A percentile compares a stretch with the other conserved stretches of the same genome.
Conservation (phyloP, 805 yeast species). For the Saturnispora halmiae region DNA sequence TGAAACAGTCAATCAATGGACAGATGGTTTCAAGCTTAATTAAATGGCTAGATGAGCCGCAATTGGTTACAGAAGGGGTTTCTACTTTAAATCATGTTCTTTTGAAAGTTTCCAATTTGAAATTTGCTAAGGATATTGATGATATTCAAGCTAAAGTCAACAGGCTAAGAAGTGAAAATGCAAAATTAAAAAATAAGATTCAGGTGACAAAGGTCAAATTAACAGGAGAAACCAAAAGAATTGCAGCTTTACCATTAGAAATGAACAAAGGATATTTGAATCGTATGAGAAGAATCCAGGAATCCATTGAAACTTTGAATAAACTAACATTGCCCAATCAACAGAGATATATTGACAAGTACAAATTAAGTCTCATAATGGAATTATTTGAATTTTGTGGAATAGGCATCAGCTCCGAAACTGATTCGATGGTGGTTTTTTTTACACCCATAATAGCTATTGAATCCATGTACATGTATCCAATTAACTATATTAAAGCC, state of each 20-base stretch:
- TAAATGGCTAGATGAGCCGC: not conserved
- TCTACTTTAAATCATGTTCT: constrained; percentile 1
- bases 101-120: constrained; percentile 5
- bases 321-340: not conserved
- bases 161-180: not conserved
- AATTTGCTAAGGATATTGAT: not conserved
- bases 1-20: not conserved
- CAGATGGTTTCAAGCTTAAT: not conserved
- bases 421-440: constrained; percentile 15
- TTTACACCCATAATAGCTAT: constrained; percentile 24
- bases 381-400: constrained; percentile 3
- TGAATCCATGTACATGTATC: constrained; percentile 15
- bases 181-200: not conserved
- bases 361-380: not conserved
- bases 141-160: not conserved
- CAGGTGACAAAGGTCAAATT: not conserved
- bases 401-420: too few relatives aligned
- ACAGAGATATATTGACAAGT: not conserved
- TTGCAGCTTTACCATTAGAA: not conserved
- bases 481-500: constrained; percentile 17
- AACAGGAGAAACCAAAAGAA: not conserved
- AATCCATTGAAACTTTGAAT: not conserved
- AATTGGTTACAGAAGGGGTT: not conserved
- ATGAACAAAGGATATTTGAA: not conserved
- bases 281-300: not conserved